A percentile compares a stretch with the other conserved stretches of the same genome.
Evolutionary conservation across 163 green algal genomes (phyloP).

Genomic region (Dunaliella salina): DNA sequence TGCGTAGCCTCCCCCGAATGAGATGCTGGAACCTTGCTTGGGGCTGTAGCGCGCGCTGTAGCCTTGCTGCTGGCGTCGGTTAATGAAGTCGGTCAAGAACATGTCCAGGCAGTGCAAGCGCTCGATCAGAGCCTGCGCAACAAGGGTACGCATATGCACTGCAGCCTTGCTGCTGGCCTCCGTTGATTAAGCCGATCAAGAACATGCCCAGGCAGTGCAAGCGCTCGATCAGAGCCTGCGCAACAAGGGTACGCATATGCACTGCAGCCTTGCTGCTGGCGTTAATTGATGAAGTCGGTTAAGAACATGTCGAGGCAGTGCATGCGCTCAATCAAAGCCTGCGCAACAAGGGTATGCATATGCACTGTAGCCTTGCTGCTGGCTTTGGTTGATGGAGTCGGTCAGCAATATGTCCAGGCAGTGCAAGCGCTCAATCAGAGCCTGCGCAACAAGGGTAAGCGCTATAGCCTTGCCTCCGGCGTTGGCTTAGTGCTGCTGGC

Average conservation of each 20-base stretch:
- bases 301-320: slow-evolving; percentile 58
- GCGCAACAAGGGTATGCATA: too few relatives aligned
- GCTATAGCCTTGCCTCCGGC: slow-evolving; percentile 35
- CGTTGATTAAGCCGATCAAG: slow-evolving; percentile 36
- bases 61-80: slow-evolving; percentile 31
- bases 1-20: not conserved
- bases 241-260: too few relatives aligned
- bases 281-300: slow-evolving; percentile 27
- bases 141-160: too few relatives aligned
- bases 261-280: slow-evolving; percentile 32
- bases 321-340: slow-evolving; percentile 55
- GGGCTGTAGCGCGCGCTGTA: slow-evolving; percentile 16
- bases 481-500: too few relatives aligned
- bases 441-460: slow-evolving; percentile 29
- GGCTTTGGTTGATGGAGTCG: slow-evolving; percentile 30
- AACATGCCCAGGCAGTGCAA: slow-evolving; percentile 60
- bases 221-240: slow-evolving; percentile 45
- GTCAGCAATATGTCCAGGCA: slow-evolving; percentile 55
- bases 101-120: slow-evolving; percentile 53
- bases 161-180: slow-evolving; percentile 36
- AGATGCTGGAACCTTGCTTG: not conserved
- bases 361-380: slow-evolving; percentile 30
- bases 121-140: slow-evolving; percentile 44
- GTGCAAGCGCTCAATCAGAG: slow-evolving; percentile 54
- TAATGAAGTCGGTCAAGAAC: slow-evolving; percentile 49